Evolutionary conservation across 2,329 filamentous ascomycete species (phyloP).

Genomic region (Cytospora mali): DNA sequence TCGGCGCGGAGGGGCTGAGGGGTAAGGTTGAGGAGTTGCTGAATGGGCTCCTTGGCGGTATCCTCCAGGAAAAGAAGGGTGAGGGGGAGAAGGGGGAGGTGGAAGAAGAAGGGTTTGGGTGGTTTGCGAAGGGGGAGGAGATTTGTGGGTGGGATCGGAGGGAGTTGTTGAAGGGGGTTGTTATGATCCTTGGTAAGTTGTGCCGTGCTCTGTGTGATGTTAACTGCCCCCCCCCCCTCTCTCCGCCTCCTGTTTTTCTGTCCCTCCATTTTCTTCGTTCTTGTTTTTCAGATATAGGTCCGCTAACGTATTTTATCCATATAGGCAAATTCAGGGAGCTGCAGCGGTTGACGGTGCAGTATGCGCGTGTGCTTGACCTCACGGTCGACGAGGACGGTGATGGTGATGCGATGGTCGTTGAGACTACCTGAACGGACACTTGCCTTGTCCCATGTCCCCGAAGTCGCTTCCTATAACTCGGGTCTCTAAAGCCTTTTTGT

Average conservation of each 20-base stretch:
- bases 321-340: slow-evolving; percentile 92
- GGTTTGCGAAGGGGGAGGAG: slow-evolving; percentile 68
- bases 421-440: slow-evolving; percentile 34
- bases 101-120: slow-evolving; percentile 55
- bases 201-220: neutral
- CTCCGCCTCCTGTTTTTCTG: too few relatives aligned
- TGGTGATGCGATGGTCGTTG: slow-evolving; percentile 48
- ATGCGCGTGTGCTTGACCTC: slow-evolving; percentile 78
- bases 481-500: neutral
- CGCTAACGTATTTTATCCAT: slow-evolving; percentile 37
- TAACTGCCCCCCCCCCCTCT: neutral
- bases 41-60: slow-evolving; percentile 76
- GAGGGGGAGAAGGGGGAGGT: slow-evolving; percentile 40
- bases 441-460: neutral
- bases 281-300: neutral
- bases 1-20: slow-evolving; percentile 85
- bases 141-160: slow-evolving; percentile 90
- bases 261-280: neutral
- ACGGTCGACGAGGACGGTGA: slow-evolving; percentile 48
- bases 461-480: neutral
- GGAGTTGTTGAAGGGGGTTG: slow-evolving; percentile 85
- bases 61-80: slow-evolving; percentile 57
- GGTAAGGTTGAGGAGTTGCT: slow-evolving; percentile 92
- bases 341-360: slow-evolving; percentile 92
- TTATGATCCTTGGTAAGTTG: slow-evolving; percentile 84